Evolutionary conservation across 2,329 filamentous ascomycete genomes (phyloP).

Genomic region (Neofusicoccum sp.): DNA sequence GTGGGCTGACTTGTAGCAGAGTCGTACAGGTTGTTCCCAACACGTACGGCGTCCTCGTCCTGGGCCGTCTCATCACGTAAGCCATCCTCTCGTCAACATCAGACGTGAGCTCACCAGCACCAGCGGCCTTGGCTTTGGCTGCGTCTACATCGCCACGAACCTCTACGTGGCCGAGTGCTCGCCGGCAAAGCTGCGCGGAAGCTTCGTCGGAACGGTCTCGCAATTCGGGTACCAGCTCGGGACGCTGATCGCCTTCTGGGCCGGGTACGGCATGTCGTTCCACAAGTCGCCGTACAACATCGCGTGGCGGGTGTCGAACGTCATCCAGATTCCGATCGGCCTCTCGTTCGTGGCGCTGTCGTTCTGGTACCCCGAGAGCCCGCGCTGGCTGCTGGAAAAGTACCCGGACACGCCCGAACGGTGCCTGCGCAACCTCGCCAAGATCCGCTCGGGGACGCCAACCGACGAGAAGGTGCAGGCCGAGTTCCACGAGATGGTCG

Average conservation of each 20-base stretch:
- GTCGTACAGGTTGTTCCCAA: conserved; percentile 44
- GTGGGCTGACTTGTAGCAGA: conserved; percentile 23
- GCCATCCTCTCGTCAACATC: not conserved
- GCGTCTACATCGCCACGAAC: conserved; percentile 44
- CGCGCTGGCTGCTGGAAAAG: conserved; percentile 37
- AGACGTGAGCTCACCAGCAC: not conserved
- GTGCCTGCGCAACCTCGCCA: conserved; percentile 31
- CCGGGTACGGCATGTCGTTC: conserved; percentile 45
- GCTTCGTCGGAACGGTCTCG: conserved; percentile 41
- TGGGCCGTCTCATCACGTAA: conserved; percentile 41
- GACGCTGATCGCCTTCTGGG: conserved; percentile 46
- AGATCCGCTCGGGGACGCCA: conserved; percentile 31
- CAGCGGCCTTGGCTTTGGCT: conserved; percentile 43
- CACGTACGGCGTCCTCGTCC: conserved; percentile 41
- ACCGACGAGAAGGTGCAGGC: conserved; percentile 31
- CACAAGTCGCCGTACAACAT: conserved; percentile 43
- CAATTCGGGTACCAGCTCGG: conserved; percentile 47
- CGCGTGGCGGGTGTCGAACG: conserved; percentile 44
- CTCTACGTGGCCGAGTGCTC: conserved; percentile 45
- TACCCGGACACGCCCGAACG: conserved; percentile 34
- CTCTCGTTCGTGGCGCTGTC: conserved; percentile 36
- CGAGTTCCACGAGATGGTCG: conserved; percentile 41
- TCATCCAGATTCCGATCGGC: conserved; percentile 44
- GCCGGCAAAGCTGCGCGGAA: conserved; percentile 39
- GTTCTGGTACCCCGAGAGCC: conserved; percentile 42